A percentile compares a stretch with the other conserved stretches of the same genome.
Evolutionary conservation across 2,329 filamentous ascomycete genomes (phyloP).

Genomic region (Phaeosphaeria sp.): DNA sequence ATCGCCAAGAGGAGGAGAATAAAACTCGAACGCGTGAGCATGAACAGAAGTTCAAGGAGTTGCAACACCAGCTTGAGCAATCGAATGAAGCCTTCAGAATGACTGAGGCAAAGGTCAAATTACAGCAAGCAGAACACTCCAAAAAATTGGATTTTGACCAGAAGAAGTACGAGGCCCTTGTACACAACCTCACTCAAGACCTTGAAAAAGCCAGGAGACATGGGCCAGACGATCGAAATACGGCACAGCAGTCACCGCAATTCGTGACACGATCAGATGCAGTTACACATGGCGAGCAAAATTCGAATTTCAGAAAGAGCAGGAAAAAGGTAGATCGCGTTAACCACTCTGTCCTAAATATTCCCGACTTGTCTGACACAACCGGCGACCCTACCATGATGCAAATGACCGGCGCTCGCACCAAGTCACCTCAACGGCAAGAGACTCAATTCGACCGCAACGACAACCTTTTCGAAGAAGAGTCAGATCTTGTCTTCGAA

Average conservation of each 20-base stretch:
- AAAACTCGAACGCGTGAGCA: constrained; percentile 2
- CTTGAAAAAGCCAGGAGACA: not conserved
- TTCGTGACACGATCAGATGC: not conserved
- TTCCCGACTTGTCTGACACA: not conserved
- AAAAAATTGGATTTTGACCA: constrained; percentile 21
- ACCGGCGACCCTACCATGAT: not conserved
- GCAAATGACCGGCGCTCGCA: not conserved
- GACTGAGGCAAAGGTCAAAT: constrained; percentile 16
- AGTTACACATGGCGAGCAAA: constrained; percentile 1
- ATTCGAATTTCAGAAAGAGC: constrained; percentile 1
- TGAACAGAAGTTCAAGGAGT: not conserved
- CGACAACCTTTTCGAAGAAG: constrained; percentile 9
- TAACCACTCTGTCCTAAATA: constrained; percentile 15
- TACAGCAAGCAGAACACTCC: constrained; percentile 15
- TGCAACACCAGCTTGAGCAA: not conserved
- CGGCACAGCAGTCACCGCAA: not conserved
- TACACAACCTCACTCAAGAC: not conserved
- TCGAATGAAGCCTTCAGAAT: constrained; percentile 20
- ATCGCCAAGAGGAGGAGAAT: constrained; percentile 4
- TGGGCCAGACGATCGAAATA: not conserved
- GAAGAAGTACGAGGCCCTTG: constrained; percentile 11
- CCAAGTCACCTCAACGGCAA: not conserved
- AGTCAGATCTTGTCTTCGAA: not conserved
- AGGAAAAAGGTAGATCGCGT: constrained; percentile 31
- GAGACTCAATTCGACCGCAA: not conserved